Evolutionary conservation across 2,329 filamentous ascomycete genomes (phyloP).

Genomic region (Pestalotiopsis sp.): DNA sequence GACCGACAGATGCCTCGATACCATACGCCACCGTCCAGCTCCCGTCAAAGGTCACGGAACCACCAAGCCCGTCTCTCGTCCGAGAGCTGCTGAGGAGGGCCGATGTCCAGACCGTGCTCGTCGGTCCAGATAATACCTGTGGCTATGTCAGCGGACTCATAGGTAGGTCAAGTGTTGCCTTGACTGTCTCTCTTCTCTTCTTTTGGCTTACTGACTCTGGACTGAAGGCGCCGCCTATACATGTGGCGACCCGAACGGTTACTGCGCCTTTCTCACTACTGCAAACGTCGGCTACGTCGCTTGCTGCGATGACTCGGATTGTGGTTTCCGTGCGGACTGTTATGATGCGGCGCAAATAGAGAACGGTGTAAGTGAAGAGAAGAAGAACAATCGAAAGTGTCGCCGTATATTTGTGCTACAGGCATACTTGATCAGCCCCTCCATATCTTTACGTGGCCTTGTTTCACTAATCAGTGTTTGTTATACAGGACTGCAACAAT

Average conservation of each 20-base stretch:
- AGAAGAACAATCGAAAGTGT: no score
- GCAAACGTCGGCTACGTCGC: conserved; percentile 39
- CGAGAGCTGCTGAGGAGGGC: conserved; percentile 36
- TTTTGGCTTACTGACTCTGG: background rate
- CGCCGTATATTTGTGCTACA: no score
- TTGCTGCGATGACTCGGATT: conserved; percentile 42
- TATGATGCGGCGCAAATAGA: conserved; percentile 39
- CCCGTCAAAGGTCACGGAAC: conserved; percentile 42
- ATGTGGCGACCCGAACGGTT: conserved; percentile 33
- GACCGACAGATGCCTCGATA: conserved; percentile 36
- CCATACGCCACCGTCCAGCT: conserved; percentile 36
- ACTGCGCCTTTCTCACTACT: conserved; percentile 44
- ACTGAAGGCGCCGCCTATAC: conserved; percentile 40
- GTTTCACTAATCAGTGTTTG: background rate
- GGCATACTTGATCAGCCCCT: no score
- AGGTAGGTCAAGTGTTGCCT: conserved; percentile 26
- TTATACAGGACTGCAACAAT: conserved; percentile 36
- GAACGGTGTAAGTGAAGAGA: conserved; percentile 24
- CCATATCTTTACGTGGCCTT: background rate
- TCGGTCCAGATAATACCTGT: conserved; percentile 53
- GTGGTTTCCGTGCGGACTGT: conserved; percentile 40
- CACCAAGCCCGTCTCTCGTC: conserved; percentile 30
- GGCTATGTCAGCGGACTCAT: conserved; percentile 47
- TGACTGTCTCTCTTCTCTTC: background rate
- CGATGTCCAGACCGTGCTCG: conserved; percentile 38